Evolutionary conservation across 106 monocot species (phyloP), one percentile per base, ranked within the genome.

Genomic region (Vanilla planifolia): DNA sequence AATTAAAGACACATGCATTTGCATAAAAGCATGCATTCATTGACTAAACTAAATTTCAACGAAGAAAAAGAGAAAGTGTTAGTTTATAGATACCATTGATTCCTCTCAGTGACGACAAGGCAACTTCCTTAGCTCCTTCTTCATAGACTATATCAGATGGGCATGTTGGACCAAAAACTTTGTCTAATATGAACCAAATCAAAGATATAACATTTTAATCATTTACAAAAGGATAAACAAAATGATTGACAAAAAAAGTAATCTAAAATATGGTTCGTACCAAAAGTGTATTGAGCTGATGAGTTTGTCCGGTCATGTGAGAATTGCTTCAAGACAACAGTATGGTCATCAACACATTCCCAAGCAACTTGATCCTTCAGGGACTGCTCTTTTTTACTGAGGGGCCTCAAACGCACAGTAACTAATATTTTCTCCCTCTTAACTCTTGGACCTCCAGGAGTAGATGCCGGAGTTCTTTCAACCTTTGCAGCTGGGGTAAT

Each of bases 361-460:
- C 98, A 92, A 22, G 85, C 92, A 16, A 75, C 67, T 64, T 80
- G 81, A 20, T 99, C 98, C 61, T 86, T 95, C 2, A 55, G 17
- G 8, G 75, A 62, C 16, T 61, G 51, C 40, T 95, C 95, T 29
- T 81, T 92, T 58, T 75, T 91, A 65, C 75, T 92, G 15, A 88
- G 67, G 61, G 92, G 98, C 45, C 98, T 71, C 50, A 99, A 68
- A 23, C 98, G 80, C 16, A 99, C 85, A 0, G 92, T 99, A 15
- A 99, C 92, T 48, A 92, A 85, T 51, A 99, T 99, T 66, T 96
- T 96, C 76, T 96, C 95, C 60, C 90, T 90, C 27, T 81, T 86
- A 2, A 23, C 60, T 59, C 66, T 81, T 26, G 85, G 29, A 2
- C 70, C 75, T 40, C 77, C 89, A 23, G 75, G 86, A 19, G 73